Evolutionary conservation across 2,329 filamentous ascomycete species (phyloP), one percentile per base, ranked within the genome.

Genomic region (Arthroderma uncinatum): DNA sequence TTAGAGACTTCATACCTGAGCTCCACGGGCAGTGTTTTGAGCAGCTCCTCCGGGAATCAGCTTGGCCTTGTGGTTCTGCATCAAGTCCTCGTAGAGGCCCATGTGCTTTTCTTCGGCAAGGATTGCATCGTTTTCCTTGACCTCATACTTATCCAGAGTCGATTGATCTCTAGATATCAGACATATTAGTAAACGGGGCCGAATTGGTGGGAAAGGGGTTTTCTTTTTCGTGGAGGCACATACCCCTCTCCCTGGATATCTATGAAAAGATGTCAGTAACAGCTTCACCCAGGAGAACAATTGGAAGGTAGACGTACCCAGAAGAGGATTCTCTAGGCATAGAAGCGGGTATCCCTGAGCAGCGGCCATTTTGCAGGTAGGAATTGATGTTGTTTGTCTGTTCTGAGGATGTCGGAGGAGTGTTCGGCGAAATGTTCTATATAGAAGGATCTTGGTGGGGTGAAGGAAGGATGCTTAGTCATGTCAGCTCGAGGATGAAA

Each of bases 61-160:
- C 77, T 95, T 94, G 62, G 92, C 92, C 67, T 93, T 83, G 76
- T 85, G 89, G 81, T 93, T 92, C 76, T 87, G 86, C 67, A 96
- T 82, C 64, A 97, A 82, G 69, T 98, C 93, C 71, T 97, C 91
- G 75, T 90, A 98, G 69, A 98, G 82, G 48, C 81, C 82, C 70
- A 86, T 79, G 77, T 98, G 93, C 79, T 95, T 86, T 70, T 89
- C 83, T 74, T 95, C 89, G 57, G 92, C 92, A 60, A 98, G 88
- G 73, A 98, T 96, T 67, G 93, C 93, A 73, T 98, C 92, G 78
- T 98, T 95, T 73, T 86, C 81, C 80, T 98, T 96, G 68, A 98
- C 81, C 59, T 78, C 84, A 73, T 98, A 98, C 80, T 96, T 95
- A 65, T 91, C 78, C 60, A 98, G 87, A 57, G 97, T 84, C 30